Conservation (phyloP, 176 grass and related monocot genomes). For the Puya raimondii region DNA sequence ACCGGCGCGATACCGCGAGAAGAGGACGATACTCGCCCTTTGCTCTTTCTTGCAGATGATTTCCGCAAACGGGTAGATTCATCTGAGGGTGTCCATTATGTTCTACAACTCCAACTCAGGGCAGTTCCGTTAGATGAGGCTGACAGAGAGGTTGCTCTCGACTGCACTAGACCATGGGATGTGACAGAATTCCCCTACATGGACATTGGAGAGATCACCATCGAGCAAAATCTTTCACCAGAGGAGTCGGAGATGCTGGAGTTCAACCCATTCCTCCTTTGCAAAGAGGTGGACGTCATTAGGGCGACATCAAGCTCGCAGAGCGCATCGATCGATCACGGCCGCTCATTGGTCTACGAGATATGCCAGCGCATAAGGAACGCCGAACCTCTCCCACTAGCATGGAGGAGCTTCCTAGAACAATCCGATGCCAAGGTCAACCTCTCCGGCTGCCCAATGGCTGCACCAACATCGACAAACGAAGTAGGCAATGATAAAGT, state of each 20-base stretch:
- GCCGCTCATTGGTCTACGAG: constrained; percentile 53
- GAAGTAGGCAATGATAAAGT: constrained; percentile 9
- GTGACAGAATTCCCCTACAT: constrained; percentile 43
- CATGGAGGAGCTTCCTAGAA: constrained; percentile 55
- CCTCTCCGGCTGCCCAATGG: constrained; percentile 44
- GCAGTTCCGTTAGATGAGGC: constrained; percentile 28
- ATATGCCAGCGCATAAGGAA: constrained; percentile 50
- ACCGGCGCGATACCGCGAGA: constrained; percentile 57
- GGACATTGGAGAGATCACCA: constrained; percentile 48
- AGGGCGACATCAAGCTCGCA: constrained; percentile 42
- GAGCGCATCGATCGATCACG: constrained; percentile 70
- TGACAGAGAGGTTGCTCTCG: constrained; percentile 31
- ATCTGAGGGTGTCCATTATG: constrained; percentile 34
- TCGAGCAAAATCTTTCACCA: constrained; percentile 28
- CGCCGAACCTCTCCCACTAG: constrained; percentile 32
- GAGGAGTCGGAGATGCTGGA: constrained; percentile 52
- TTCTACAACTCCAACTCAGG: constrained; percentile 51
- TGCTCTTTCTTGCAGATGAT: constrained; percentile 60
- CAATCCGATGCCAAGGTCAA: constrained; percentile 53
- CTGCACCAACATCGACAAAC: constrained; percentile 1
- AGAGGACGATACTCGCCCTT: constrained; percentile 40
- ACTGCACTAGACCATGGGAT: constrained; percentile 68
- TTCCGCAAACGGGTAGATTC: constrained; percentile 36
- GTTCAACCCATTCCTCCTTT: constrained; percentile 66
- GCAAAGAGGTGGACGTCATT: constrained; percentile 54